phyloP scores from a whole-genome alignment of 768 basidiomycete genomes.

The Lactarius pseudohatsudake region DNA sequence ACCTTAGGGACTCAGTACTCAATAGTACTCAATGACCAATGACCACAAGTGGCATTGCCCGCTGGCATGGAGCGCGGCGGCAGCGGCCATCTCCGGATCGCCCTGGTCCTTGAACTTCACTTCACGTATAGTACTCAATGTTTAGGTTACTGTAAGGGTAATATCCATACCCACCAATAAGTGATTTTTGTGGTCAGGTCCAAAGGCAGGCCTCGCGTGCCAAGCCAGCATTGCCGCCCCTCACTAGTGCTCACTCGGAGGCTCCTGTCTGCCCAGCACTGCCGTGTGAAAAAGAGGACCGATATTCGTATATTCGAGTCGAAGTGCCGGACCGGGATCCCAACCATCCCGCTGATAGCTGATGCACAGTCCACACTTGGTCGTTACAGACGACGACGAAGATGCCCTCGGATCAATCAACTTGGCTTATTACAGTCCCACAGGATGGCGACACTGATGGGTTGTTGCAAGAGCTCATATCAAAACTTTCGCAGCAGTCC shows the following conservation, averaged over 20 bases:
- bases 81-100: background rate
- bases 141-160: background rate
- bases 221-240: too few relatives aligned
- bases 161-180: background rate
- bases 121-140: background rate
- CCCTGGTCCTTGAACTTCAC: background rate
- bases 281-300: background rate
- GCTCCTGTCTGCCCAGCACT: background rate
- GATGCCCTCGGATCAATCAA: constrained; percentile 96
- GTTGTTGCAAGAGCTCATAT: constrained; percentile 59
- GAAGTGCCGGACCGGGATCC: background rate
- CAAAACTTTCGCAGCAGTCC: constrained; percentile 61
- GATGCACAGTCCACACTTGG: background rate
- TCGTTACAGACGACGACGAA: constrained; percentile 36
- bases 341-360: background rate
- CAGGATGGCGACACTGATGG: constrained; percentile 83
- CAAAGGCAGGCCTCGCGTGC: background rate
- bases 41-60: background rate
- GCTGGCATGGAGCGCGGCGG: background rate
- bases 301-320: background rate
- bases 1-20: background rate
- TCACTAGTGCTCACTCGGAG: too few relatives aligned
- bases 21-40: too few relatives aligned
- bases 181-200: background rate
- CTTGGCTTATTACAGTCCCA: constrained; percentile 89